Conservation (phyloP, 2,329 filamentous ascomycete species). For the Aspergillus ochraceus region DNA sequence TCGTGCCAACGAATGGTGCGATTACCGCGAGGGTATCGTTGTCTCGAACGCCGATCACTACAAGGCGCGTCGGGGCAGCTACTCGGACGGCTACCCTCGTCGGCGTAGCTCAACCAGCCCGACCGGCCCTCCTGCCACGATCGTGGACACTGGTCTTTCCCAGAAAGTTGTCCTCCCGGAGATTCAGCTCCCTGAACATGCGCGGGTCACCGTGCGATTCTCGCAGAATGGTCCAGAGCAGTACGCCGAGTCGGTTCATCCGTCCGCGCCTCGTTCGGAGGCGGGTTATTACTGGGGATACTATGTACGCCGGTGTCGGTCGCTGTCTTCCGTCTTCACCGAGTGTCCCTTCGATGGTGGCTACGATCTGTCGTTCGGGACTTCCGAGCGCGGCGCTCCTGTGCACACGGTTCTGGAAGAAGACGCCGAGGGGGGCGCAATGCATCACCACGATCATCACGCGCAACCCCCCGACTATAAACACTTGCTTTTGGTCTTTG, state of each 20-base stretch:
- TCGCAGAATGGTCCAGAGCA: conserved; percentile 36
- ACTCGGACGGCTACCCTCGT: conserved; percentile 32
- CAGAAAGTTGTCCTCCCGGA: conserved; percentile 55
- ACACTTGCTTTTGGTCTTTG: conserved; percentile 77
- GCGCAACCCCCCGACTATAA: conserved; percentile 51
- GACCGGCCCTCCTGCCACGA: conserved; percentile 16
- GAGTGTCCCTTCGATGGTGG: conserved; percentile 73
- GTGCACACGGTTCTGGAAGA: conserved; percentile 41
- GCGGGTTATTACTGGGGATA: conserved; percentile 88
- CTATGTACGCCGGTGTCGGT: conserved; percentile 63
- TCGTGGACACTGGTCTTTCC: conserved; percentile 53
- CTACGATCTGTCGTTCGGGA: conserved; percentile 81
- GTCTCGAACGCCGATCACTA: conserved; percentile 33
- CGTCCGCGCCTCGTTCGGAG: conserved; percentile 68
- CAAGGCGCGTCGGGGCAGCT: conserved; percentile 26
- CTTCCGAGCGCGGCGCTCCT: conserved; percentile 71
- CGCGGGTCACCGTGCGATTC: conserved; percentile 72
- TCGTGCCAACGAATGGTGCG: conserved; percentile 72
- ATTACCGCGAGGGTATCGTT: conserved; percentile 76
- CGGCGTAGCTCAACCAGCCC: conserved; percentile 3
- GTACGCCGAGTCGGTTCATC: conserved; percentile 63
- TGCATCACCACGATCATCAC: neutral
- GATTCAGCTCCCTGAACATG: conserved; percentile 63
- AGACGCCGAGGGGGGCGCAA: conserved; percentile 26
- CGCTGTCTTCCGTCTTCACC: conserved; percentile 73